Evolutionary conservation across 345 rosid species (phyloP), one percentile per base, ranked within the genome.

Genomic region (Heritiera fomes): DNA sequence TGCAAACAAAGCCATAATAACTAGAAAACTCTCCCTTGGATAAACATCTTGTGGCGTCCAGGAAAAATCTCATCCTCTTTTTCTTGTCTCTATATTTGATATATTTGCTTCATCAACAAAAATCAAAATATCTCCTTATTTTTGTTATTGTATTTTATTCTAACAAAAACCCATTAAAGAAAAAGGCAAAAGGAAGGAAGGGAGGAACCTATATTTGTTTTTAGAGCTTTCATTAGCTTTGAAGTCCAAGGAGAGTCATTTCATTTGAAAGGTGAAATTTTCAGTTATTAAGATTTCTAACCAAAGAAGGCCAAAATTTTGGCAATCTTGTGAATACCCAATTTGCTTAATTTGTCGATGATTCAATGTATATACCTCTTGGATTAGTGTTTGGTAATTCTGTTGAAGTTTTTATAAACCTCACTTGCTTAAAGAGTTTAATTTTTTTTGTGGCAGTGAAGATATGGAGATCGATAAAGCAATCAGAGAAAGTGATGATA

Each of bases 401-500:
- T 50, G 15, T 71, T 70, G 10, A 1, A 18, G 15, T 17, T 52
- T 71, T 71, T 49, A 71, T 30, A 30, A 50, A 50, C 60, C 45
- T 28, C 60, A 32, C 53, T 15, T 50, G 28, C 75, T 50, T 50
- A 71, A 17, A 17, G 32, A 32, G 20, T 49, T 30, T 30, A 10
- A 17, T 5, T 53, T 34, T 53, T n/a, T 6, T 1, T 56, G 77
- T 61, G 50, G 58, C 75, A 79, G 86, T 79, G 84, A 75, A 66
- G 46, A 73, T 43, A 96, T 96, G 99, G 99, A 96, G 92, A 92
- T 96, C 83, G 95, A 92, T 67, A 85, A 86, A 84, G 97, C 98
- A 80, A 88, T 96, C 77, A 83, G 84, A 68, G 97, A 85, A 82
- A 89, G 98, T 69, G 98, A 90, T 66, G 99, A 96, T 75, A 85